These are phyloP conservation scores for Alternaria arbusti DNA, from an alignment of 2,329 filamentous ascomycete genomes.

Conservation along the genomic window DNA sequence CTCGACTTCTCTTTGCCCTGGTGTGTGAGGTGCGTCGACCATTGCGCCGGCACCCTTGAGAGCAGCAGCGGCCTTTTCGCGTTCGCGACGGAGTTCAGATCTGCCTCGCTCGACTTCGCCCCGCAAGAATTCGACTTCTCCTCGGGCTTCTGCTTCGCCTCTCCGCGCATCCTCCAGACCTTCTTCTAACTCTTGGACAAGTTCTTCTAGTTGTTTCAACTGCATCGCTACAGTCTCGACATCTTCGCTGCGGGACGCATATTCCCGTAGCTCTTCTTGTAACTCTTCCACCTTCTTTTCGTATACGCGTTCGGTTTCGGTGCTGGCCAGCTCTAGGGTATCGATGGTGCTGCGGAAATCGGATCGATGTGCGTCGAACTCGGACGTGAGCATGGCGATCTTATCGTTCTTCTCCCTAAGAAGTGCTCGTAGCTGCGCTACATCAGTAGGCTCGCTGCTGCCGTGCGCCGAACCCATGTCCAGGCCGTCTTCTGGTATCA, in stretches of 20 bases:
- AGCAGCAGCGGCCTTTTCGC: constrained; percentile 76
- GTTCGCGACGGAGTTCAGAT: constrained; percentile 84
- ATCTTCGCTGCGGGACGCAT: constrained; percentile 83
- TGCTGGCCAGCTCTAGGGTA: constrained; percentile 91
- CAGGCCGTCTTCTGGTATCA: constrained; percentile 66
- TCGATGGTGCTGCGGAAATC: constrained; percentile 98
- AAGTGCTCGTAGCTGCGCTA: constrained; percentile 76
- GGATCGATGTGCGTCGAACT: constrained; percentile 92
- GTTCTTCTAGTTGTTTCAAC: constrained; percentile 91
- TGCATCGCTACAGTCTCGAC: constrained; percentile 90
- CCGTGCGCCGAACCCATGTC: constrained; percentile 54
- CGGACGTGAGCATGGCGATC: constrained; percentile 87
- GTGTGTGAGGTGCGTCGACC: constrained; percentile 48
- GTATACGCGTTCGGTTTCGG: constrained; percentile 94
- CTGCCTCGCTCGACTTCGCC: constrained; percentile 93
- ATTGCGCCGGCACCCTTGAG: constrained; percentile 61
- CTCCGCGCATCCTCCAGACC: constrained; percentile 92
- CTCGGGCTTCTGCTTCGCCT: constrained; percentile 92
- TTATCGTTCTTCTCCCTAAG: constrained; percentile 96
- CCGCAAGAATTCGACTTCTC: constrained; percentile 92
- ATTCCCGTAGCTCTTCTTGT: constrained; percentile 79
- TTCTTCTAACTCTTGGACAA: constrained; percentile 96
- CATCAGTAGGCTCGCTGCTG: constrained; percentile 65
- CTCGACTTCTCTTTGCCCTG: constrained; percentile 75
- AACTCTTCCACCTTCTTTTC: constrained; percentile 90